Percentiles rank a stretch among this genome's conserved stretches.
These are phyloP conservation scores for Wickerhamiella occidentalis DNA, from an alignment of 805 yeast species.

Conservation along the genomic window DNA sequence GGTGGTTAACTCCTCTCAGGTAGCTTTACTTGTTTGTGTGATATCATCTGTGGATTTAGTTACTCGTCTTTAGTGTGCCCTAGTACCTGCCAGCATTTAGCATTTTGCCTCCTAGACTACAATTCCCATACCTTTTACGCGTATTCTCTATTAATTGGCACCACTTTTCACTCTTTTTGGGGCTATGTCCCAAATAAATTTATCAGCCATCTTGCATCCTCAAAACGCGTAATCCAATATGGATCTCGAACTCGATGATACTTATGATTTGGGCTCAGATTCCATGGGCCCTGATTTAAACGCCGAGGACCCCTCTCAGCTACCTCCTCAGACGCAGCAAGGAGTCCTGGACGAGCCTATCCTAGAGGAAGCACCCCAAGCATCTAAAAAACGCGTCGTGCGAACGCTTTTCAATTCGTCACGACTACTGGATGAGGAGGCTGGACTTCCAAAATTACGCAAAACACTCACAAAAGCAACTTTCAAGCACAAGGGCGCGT, in stretches of 20 bases:
- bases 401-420: slow-evolving; percentile 34
- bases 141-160: too few relatives aligned
- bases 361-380: background rate
- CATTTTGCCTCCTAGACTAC: too few relatives aligned
- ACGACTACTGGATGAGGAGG: slow-evolving; percentile 36
- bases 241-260: background rate
- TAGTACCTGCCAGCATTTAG: too few relatives aligned
- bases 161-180: too few relatives aligned
- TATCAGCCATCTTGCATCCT: background rate
- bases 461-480: slow-evolving; percentile 23
- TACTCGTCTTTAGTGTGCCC: too few relatives aligned
- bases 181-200: background rate
- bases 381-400: background rate
- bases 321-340: background rate
- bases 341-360: background rate
- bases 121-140: too few relatives aligned
- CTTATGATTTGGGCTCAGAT: background rate
- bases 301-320: background rate
- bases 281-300: background rate
- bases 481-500: slow-evolving; percentile 31
- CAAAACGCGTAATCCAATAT: background rate
- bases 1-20: too few relatives aligned
- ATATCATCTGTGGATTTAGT: too few relatives aligned
- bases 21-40: too few relatives aligned
- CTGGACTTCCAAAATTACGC: slow-evolving; percentile 45